Conservation (phyloP, 768 basidiomycete species). For the Leucosporidium creatinivorum region DNA sequence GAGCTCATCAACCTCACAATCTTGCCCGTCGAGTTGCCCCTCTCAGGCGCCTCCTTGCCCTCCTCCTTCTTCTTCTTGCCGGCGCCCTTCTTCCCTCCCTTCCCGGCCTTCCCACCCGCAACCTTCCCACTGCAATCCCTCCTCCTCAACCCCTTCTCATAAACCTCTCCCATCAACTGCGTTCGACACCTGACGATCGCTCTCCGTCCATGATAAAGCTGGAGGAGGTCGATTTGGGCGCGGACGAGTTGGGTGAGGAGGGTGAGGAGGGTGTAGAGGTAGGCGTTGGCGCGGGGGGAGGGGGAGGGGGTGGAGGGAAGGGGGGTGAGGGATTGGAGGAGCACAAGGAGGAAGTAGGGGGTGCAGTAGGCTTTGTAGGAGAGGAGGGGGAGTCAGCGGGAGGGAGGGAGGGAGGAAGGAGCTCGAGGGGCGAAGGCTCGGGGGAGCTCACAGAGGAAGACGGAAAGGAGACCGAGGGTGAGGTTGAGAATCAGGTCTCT, state of each 20-base stretch:
- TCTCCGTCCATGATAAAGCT: constrained; percentile 21
- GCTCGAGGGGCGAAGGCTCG: too few relatives aligned
- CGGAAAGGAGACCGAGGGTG: constrained; percentile 1
- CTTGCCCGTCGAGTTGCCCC: too few relatives aligned
- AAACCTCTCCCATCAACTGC: constrained; percentile 22
- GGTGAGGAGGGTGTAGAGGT: constrained; percentile 27
- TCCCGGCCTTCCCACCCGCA: not conserved
- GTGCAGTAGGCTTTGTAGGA: constrained; percentile 13
- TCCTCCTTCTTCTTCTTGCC: not conserved
- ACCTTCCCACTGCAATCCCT: constrained; percentile 18
- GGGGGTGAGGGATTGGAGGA: constrained; percentile 20
- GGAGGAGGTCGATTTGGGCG: constrained; percentile 29
- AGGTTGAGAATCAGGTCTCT: constrained; percentile 19
- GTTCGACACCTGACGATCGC: constrained; percentile 11
- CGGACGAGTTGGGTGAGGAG: constrained; percentile 24
- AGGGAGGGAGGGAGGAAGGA: too few relatives aligned
- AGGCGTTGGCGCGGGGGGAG: constrained; percentile 16
- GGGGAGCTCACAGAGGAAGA: too few relatives aligned
- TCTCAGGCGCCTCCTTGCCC: not conserved
- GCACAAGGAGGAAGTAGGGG: constrained; percentile 24
- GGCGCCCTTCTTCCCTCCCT: too few relatives aligned
- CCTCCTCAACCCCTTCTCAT: constrained; percentile 27
- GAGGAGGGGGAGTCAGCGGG: too few relatives aligned
- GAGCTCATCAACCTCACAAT: not conserved
- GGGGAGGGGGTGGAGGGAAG: not conserved